Evolutionary conservation across 495 filamentous ascomycete species (phyloP).

Genomic region (Sordaria brevicollis): DNA sequence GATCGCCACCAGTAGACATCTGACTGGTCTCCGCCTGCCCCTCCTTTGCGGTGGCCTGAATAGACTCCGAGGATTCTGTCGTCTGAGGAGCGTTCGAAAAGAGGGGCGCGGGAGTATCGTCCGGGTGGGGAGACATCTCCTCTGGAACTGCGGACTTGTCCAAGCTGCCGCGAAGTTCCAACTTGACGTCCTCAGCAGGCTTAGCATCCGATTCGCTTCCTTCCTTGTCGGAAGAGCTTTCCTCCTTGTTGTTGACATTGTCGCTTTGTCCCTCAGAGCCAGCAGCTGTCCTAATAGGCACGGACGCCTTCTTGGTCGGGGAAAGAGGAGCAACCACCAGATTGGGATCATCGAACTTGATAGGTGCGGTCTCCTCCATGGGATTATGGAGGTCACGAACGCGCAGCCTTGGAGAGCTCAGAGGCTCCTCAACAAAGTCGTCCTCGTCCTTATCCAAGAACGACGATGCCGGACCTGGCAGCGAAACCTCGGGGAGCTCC

Average conservation of each 20-base stretch:
- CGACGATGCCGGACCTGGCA: constrained; percentile 22
- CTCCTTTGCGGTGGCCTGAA: not conserved
- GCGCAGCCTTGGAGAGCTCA: constrained; percentile 46
- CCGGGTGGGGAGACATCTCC: constrained; percentile 42
- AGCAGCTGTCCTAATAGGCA: not conserved
- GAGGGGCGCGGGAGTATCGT: constrained; percentile 60
- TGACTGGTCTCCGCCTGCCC: constrained; percentile 8
- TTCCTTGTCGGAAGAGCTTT: not conserved
- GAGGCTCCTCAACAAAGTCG: constrained; percentile 61
- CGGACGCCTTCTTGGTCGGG: constrained; percentile 28
- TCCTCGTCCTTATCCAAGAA: constrained; percentile 49
- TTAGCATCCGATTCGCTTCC: not conserved
- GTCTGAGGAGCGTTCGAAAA: constrained; percentile 28
- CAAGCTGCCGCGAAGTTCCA: not conserved
- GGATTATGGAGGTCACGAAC: constrained; percentile 21
- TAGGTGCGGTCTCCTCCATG: not conserved
- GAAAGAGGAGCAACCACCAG: constrained; percentile 41
- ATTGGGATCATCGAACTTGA: constrained; percentile 31
- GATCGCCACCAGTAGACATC: constrained; percentile 6
- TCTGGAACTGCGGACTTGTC: not conserved
- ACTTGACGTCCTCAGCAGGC: not conserved
- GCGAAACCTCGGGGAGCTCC: constrained; percentile 35
- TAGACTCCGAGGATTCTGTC: not conserved
- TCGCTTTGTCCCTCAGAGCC: not conserved
- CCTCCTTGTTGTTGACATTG: not conserved